phyloP scores from a whole-genome alignment of 306 rosid genomes.

The Cucurbita pepo region DNA sequence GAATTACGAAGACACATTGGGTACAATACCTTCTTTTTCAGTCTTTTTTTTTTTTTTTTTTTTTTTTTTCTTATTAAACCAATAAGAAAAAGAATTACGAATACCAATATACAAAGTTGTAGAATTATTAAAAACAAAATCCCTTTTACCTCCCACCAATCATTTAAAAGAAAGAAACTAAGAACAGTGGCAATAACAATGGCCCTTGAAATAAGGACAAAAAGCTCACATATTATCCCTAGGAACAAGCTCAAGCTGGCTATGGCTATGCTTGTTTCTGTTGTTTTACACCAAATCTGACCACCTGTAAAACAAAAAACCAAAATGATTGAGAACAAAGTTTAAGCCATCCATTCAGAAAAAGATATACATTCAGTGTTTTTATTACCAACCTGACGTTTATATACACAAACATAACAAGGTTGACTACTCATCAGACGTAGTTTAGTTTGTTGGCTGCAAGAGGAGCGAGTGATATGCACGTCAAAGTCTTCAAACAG shows the following conservation, averaged over 20 bases:
- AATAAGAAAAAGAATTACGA: background rate
- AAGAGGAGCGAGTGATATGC: background rate
- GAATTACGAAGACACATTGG: no score
- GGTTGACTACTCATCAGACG: background rate
- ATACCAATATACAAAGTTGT: background rate
- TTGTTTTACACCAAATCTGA: background rate
- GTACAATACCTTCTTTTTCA: no score
- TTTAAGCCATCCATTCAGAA: background rate
- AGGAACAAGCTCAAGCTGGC: background rate
- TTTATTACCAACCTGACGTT: background rate
- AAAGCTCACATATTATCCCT: background rate
- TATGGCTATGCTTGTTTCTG: background rate
- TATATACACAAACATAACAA: background rate
- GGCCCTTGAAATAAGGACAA: background rate
- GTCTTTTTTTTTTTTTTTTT: no score
- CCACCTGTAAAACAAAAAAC: background rate
- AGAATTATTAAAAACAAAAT: background rate
- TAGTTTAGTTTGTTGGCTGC: constrained; percentile 5
- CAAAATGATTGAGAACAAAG: background rate
- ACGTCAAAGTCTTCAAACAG: background rate
- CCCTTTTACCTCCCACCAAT: background rate
- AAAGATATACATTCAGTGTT: constrained; percentile 2
- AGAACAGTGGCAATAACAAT: background rate
- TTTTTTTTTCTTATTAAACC: background rate
- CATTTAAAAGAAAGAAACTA: background rate